Percentiles rank a stretch among this genome's conserved stretches.
These are phyloP conservation scores for Orbilia brochopaga DNA, from an alignment of 2,329 filamentous ascomycete species.

Conservation along the genomic window DNA sequence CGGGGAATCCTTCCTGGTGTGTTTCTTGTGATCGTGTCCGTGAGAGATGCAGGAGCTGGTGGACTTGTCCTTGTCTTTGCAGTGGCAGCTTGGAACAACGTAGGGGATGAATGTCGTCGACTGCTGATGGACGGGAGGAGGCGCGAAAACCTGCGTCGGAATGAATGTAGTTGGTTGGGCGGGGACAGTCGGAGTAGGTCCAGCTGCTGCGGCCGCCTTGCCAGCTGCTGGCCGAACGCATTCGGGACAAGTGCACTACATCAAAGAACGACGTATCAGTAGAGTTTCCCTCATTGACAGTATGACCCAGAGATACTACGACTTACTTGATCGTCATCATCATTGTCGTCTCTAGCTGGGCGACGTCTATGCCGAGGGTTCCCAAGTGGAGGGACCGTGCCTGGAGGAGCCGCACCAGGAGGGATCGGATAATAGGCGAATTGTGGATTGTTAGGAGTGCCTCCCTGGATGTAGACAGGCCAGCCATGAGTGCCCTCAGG, in stretches of 20 bases:
- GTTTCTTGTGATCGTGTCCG: neutral
- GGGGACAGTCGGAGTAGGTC: neutral
- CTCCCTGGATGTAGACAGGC: slow-evolving; percentile 43
- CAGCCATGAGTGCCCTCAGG: slow-evolving; percentile 27
- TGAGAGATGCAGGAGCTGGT: slow-evolving; percentile 7
- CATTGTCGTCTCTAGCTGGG: neutral
- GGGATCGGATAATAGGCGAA: slow-evolving; percentile 38
- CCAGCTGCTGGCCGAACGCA: slow-evolving; percentile 10
- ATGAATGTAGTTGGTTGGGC: slow-evolving; percentile 15
- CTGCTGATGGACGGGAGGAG: slow-evolving; percentile 10
- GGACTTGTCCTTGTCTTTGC: slow-evolving; percentile 12
- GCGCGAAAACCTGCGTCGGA: slow-evolving; percentile 21
- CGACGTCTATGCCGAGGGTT: slow-evolving; percentile 11
- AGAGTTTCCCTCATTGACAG: neutral
- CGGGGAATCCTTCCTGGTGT: slow-evolving; percentile 7
- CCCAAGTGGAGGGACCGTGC: neutral
- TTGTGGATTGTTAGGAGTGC: slow-evolving; percentile 30
- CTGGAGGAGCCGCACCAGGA: slow-evolving; percentile 2
- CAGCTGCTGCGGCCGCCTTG: neutral
- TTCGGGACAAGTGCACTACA: slow-evolving; percentile 33
- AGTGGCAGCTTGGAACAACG: slow-evolving; percentile 18
- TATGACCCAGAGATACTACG: neutral
- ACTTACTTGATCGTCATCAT: slow-evolving; percentile 36
- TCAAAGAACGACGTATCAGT: neutral
- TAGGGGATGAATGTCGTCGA: slow-evolving; percentile 45